Conservation (phyloP, 306 rosid species). For the Sicyos baderoa region DNA sequence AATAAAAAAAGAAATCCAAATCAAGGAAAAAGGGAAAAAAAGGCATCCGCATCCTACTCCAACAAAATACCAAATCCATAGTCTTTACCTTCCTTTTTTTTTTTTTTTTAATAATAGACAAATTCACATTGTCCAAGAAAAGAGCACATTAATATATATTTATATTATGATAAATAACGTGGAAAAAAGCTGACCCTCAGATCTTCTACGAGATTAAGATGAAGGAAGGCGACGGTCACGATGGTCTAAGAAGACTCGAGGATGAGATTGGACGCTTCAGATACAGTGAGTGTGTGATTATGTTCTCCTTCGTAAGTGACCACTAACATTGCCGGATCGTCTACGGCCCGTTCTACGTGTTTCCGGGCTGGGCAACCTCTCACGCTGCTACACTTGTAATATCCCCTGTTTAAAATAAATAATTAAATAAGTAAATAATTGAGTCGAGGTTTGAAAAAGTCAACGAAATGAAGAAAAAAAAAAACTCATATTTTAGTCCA, state of each 20-base stretch:
- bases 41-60: constrained; percentile 31
- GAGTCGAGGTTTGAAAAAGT: not conserved
- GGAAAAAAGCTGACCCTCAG: constrained; percentile 35
- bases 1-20: not conserved
- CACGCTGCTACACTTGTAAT: constrained; percentile 95
- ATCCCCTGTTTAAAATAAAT: constrained; percentile 43
- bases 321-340: constrained; percentile 76
- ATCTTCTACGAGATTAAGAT: constrained; percentile 41
- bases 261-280: constrained; percentile 64
- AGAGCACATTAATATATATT: constrained; percentile 27
- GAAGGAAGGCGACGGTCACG: not conserved
- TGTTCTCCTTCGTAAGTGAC: constrained; percentile 95
- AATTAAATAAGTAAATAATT: too few species aligned
- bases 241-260: constrained; percentile 58
- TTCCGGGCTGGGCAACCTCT: constrained; percentile 96
- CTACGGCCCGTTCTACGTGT: constrained; percentile 88
- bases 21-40: constrained; percentile 35
- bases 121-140: constrained; percentile 25
- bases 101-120: constrained; percentile 20
- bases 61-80: constrained; percentile 59
- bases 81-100: constrained; percentile 23
- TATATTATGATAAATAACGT: constrained; percentile 32
- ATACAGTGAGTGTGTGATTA: constrained; percentile 60
- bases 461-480: not conserved
- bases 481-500: too few species aligned